A percentile compares a stretch with the other conserved stretches of the same genome.
Conservation (phyloP, 108 stramenopile genomes). For the Schizochytrium sp. region DNA sequence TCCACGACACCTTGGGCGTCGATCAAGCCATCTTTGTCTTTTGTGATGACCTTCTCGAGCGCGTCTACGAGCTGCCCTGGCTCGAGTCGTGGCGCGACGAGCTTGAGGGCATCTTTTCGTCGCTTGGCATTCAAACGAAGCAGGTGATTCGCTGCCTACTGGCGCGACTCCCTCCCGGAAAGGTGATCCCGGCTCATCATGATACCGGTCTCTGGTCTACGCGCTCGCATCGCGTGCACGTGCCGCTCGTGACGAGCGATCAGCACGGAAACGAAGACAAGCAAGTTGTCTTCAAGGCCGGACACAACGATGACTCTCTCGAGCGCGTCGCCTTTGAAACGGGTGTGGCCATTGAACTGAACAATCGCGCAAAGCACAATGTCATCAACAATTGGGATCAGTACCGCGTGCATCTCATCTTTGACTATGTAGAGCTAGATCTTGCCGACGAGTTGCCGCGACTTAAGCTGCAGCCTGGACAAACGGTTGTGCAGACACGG, state of each 20-base stretch:
- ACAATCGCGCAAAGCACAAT: slow-evolving; percentile 86
- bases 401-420: slow-evolving; percentile 80
- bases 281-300: slow-evolving; percentile 75
- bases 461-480: slow-evolving; percentile 60
- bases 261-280: slow-evolving; percentile 23
- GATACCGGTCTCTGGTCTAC: slow-evolving; percentile 93
- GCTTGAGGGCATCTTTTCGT: slow-evolving; percentile 67
- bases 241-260: slow-evolving; percentile 64
- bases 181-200: slow-evolving; percentile 89
- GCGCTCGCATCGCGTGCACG: slow-evolving; percentile 85
- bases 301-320: slow-evolving; percentile 56
- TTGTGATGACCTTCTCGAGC: slow-evolving; percentile 86
- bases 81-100: slow-evolving; percentile 55
- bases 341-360: slow-evolving; percentile 91
- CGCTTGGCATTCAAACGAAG: slow-evolving; percentile 38
- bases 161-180: slow-evolving; percentile 82
- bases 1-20: slow-evolving; percentile 94
- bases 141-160: slow-evolving; percentile 76
- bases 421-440: slow-evolving; percentile 77
- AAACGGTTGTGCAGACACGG: slow-evolving; percentile 75
- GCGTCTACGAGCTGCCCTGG: slow-evolving; percentile 79
- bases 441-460: slow-evolving; percentile 31
- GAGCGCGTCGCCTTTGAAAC: slow-evolving; percentile 66
- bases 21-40: slow-evolving; percentile 84
- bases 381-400: slow-evolving; percentile 69